phyloP scores from a whole-genome alignment of 371 early-diverging fungal species.

The Blyttiomyces sp. region DNA sequence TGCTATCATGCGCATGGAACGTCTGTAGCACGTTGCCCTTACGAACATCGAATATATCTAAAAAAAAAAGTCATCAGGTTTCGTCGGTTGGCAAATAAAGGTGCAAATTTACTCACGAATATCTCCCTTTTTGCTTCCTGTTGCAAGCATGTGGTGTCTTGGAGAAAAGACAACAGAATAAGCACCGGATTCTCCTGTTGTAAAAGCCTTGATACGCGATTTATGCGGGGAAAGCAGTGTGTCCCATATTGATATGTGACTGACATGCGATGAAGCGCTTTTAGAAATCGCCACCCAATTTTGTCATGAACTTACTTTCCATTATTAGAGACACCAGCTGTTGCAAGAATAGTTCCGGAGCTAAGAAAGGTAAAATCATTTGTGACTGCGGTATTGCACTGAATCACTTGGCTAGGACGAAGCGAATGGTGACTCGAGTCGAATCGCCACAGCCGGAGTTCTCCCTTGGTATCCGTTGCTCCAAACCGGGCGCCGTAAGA shows the following conservation, averaged over 20 bases:
- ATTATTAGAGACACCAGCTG: slow-evolving; percentile 67
- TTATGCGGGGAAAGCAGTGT: slow-evolving; percentile 65
- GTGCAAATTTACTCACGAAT: slow-evolving; percentile 52
- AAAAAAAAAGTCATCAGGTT: neutral
- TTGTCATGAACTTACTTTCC: slow-evolving; percentile 49
- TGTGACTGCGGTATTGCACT: slow-evolving; percentile 63
- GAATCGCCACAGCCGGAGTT: slow-evolving; percentile 68
- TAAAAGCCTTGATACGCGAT: slow-evolving; percentile 53
- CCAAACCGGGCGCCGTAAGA: slow-evolving; percentile 76
- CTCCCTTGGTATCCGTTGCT: slow-evolving; percentile 66
- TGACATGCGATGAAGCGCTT: no score
- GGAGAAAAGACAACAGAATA: slow-evolving; percentile 66
- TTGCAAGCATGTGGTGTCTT: slow-evolving; percentile 58
- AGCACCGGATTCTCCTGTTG: slow-evolving; percentile 51
- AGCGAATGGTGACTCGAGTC: slow-evolving; percentile 64
- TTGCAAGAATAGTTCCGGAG: slow-evolving; percentile 69
- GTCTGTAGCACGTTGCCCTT: slow-evolving; percentile 63
- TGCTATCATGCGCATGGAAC: slow-evolving; percentile 66
- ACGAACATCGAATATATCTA: slow-evolving; percentile 74
- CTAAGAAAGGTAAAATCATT: slow-evolving; percentile 70
- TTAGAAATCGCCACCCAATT: no score
- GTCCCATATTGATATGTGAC: slow-evolving; percentile 75
- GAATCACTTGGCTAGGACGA: slow-evolving; percentile 51
- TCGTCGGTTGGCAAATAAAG: neutral
- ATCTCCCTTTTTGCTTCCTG: slow-evolving; percentile 75